These are phyloP conservation scores for Diversispora eburnea DNA, from an alignment of 192 early-diverging fungal species.

Conservation along the genomic window DNA sequence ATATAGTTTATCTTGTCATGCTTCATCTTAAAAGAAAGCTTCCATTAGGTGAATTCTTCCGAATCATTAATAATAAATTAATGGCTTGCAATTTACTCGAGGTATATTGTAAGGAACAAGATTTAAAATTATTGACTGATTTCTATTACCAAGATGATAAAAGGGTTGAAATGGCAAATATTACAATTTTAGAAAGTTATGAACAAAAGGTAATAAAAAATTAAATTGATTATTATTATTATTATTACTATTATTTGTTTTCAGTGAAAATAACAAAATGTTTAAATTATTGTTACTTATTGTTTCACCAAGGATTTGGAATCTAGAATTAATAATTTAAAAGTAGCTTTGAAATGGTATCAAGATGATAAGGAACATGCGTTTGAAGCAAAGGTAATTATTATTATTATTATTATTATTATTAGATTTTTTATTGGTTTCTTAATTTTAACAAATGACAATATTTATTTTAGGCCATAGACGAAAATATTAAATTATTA, in stretches of 20 bases:
- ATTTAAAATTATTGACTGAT: constrained; percentile 75
- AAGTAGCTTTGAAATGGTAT: constrained; percentile 68
- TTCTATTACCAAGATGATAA: constrained; percentile 98
- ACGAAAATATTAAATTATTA: constrained; percentile 77
- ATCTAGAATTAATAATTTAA: constrained; percentile 66
- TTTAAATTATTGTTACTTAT: too few relatives aligned
- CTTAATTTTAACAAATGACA: too few relatives aligned
- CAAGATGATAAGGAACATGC: constrained; percentile 62
- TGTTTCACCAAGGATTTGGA: constrained; percentile 41
- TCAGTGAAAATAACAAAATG: too few relatives aligned
- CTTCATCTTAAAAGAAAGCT: constrained; percentile 87
- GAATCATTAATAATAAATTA: constrained; percentile 71
- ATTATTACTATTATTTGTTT: background rate
- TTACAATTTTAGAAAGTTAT: constrained; percentile 52
- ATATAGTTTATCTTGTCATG: constrained; percentile 80
- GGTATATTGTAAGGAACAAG: constrained; percentile 74
- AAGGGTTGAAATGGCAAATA: constrained; percentile 58
- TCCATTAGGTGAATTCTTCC: constrained; percentile 85
- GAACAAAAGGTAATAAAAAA: constrained; percentile 32
- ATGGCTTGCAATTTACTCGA: constrained; percentile 85
- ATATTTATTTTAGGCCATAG: constrained; percentile 53
- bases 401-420: background rate
- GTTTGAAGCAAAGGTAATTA: constrained; percentile 69
- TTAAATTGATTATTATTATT: background rate
- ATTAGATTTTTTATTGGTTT: too few relatives aligned